A percentile compares a stretch with the other conserved stretches of the same genome.
Conservation (phyloP, 2,329 filamentous ascomycete species). For the Phaeoacremonium minimum region DNA sequence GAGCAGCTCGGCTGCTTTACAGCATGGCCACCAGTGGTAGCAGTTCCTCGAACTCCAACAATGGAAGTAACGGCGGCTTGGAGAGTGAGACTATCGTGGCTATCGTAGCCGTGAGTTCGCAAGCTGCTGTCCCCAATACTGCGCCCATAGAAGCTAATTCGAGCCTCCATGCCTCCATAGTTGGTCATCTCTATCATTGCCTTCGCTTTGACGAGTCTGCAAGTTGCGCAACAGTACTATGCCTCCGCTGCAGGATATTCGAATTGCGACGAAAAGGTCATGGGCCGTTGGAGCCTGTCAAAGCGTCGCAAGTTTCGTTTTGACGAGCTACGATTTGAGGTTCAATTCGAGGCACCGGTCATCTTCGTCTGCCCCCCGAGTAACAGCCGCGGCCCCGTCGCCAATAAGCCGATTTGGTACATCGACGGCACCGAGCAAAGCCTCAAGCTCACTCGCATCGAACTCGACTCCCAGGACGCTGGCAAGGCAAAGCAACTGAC, state of each 20-base stretch:
- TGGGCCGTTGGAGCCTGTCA: slow-evolving; percentile 38
- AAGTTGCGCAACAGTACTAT: slow-evolving; percentile 46
- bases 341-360: slow-evolving; percentile 43
- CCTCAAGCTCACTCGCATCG: slow-evolving; percentile 25
- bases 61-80: too few relatives aligned
- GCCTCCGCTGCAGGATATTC: slow-evolving; percentile 45
- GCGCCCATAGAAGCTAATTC: too few relatives aligned
- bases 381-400: slow-evolving; percentile 30
- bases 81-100: too few relatives aligned
- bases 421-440: slow-evolving; percentile 33
- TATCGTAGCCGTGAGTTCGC: too few relatives aligned
- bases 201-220: slow-evolving; percentile 36
- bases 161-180: too few relatives aligned
- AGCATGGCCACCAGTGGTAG: too few relatives aligned
- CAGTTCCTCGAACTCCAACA: too few relatives aligned
- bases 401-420: slow-evolving; percentile 22
- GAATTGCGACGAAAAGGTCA: slow-evolving; percentile 41
- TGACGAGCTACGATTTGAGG: slow-evolving; percentile 43
- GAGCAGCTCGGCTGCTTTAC: too few relatives aligned
- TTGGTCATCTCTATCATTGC: slow-evolving; percentile 44
- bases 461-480: slow-evolving; percentile 20
- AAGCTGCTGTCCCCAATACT: too few relatives aligned
- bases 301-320: slow-evolving; percentile 34
- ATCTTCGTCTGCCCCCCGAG: slow-evolving; percentile 41
- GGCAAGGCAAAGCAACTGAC: slow-evolving; percentile 13